Evolutionary conservation across 2,329 filamentous ascomycete genomes (phyloP), one percentile per base, ranked within the genome.

Genomic region (Hymenoscyphus albidus): DNA sequence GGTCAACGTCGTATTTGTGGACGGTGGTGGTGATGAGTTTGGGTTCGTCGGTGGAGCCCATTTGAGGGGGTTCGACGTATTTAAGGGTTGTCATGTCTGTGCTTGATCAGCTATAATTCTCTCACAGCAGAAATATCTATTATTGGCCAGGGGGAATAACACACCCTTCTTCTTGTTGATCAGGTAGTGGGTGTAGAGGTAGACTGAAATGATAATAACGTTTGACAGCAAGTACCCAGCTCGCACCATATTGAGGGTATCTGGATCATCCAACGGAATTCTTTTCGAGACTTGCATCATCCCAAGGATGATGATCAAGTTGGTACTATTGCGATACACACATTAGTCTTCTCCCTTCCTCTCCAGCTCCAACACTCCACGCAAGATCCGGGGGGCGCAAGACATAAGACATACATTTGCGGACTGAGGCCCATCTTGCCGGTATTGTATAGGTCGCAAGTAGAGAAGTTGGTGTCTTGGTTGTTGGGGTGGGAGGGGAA

Each of bases 201-300:
- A 97, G 76, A 99, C 80, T 66, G 82, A 81, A 70, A 89, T 82
- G 75, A 99, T 98, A 79, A 98, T 84, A 70, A 97, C 69, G 79
- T 99, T 91, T 71, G 88, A 90, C 27, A 73, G 35, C 16, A 68
- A 72, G 78, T 91, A 91, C 69, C 88, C 77, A 48, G 78, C 83
- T 74, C 88, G 88, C 65, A 90, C 85, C 65, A 82, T 79, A 71
- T 85, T 84, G 64, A 90, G 81, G 58, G 89, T 86, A 68, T 84
- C 82, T n/a, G 87, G 92, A 76, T 98, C 89, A 38, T 98, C 94
- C 75, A 98, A 97, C 59, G 93, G 92, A 67, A 99, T 88, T 80
- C 89, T 92, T 86, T 98, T 98, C 73, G 93, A 91, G 67, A 96
- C 90, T 85, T 97, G 94, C 92, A 98, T 97, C 90, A 97, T 96